phyloP scores from a whole-genome alignment of 2,329 filamentous ascomycete genomes.

The Xylaria sp. region DNA sequence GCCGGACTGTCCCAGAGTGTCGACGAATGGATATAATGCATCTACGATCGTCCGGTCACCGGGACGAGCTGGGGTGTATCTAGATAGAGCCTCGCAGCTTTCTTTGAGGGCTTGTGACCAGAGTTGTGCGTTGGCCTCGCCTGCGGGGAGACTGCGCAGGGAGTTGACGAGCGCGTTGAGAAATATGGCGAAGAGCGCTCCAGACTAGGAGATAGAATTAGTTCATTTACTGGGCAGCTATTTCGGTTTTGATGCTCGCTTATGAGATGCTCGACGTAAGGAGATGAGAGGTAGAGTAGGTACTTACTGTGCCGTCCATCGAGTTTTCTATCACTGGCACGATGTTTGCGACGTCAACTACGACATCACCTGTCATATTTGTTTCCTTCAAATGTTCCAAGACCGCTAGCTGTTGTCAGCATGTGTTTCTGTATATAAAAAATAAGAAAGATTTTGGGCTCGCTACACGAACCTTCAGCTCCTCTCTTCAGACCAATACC shows the following conservation, averaged over 20 bases:
- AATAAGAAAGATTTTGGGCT: too few species aligned
- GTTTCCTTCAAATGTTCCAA: conserved; percentile 54
- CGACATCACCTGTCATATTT: conserved; percentile 56
- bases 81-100: conserved; percentile 72
- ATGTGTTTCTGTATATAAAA: neutral
- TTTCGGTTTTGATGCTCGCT: neutral
- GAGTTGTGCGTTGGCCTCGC: conserved; percentile 47
- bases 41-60: conserved; percentile 93
- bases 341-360: conserved; percentile 58
- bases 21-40: conserved; percentile 85
- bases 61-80: conserved; percentile 86
- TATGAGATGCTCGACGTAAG: too few species aligned
- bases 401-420: conserved; percentile 49
- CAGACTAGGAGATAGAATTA: conserved; percentile 45
- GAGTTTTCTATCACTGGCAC: conserved; percentile 60
- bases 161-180: conserved; percentile 80
- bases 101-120: conserved; percentile 72
- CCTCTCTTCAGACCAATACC: conserved; percentile 85
- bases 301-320: conserved; percentile 67
- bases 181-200: conserved; percentile 78
- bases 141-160: conserved; percentile 51
- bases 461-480: conserved; percentile 69
- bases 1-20: conserved; percentile 68
- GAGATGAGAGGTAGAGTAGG: neutral
- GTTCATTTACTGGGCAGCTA: neutral